These are phyloP conservation scores for Intubia oerlemansii DNA, from an alignment of 2,329 filamentous ascomycete species.

Conservation along the genomic window DNA sequence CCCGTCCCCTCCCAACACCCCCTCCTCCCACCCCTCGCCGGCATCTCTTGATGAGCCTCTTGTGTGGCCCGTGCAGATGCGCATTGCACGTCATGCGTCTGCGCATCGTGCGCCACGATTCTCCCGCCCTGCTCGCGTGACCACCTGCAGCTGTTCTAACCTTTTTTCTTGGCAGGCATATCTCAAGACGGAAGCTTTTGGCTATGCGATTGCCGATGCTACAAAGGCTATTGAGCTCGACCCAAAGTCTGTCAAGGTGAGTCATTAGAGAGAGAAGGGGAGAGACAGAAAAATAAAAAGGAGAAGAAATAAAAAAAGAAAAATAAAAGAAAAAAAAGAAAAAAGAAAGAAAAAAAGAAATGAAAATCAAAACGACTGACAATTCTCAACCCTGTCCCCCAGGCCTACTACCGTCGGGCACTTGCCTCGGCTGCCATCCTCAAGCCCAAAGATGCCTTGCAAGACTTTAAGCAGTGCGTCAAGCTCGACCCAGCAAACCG, in stretches of 20 bases:
- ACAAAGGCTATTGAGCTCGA: conserved; percentile 83
- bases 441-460: conserved; percentile 66
- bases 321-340: no score
- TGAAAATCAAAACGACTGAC: conserved; percentile 2
- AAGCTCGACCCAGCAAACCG: conserved; percentile 74
- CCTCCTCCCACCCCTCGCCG: no score
- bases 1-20: neutral
- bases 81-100: neutral
- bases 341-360: neutral
- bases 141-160: no score
- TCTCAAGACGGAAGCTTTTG: conserved; percentile 89
- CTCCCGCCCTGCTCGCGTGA: no score
- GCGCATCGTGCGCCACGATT: no score
- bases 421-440: conserved; percentile 83
- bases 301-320: no score
- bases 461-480: conserved; percentile 81
- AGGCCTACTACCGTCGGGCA: conserved; percentile 90
- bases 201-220: conserved; percentile 78
- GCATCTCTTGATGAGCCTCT: no score
- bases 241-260: conserved; percentile 69
- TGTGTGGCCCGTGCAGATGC: neutral
- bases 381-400: conserved; percentile 2
- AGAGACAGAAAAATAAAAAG: neutral
- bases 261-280: conserved; percentile 7
- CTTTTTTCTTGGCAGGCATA: conserved; percentile 56